Evolutionary conservation across 1,284 basidiomycete species (phyloP), one percentile per base, ranked within the genome.

Genomic region (Cutaneotrichosporon sp.): DNA sequence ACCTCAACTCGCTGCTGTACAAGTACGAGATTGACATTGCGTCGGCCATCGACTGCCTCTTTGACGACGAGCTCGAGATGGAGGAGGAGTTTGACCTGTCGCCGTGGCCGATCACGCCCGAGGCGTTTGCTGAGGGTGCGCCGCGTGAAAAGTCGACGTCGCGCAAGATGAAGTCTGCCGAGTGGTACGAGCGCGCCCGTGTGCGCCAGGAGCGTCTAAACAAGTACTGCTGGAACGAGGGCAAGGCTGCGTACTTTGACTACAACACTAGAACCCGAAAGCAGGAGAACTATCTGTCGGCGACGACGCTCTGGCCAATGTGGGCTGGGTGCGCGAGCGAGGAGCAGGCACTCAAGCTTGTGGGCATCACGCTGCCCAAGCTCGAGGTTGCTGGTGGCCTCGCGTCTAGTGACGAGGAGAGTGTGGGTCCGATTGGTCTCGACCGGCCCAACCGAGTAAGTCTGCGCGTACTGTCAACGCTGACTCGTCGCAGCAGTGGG

Each of bases 301-400:
- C 90, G 36, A 98, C 96, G 1, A 81, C 88, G 20, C 88, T 94
- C 76, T 98, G 93, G 93, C 83, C 91, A 44, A 80, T 98, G 58
- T 98, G 94, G 96, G 90, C 92, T 13, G 96, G 94, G 12, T 91
- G 91, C 74, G 90, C 93, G 21, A 91, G 87, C 64, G 91, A 96
- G 65, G 85, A 90, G 59, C 96, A 98, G 76, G 89, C 88, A 44
- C 86, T 87, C 81, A 86, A 86, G 74, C 83, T 98, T 66, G 86
- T 97, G 86, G 90, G 78, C 61, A 87, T 80, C 8, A 91, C 90
- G 20, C 75, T 98, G 67, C 85, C 86, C 77, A 96, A 96, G 78
- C 97, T 98, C 65, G 94, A 98, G 73, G 92, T 90, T 17, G 81
- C 91, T 12, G 94, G 94, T 37, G 94, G 94, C n/a, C 79, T 98